Evolutionary conservation across 2,329 filamentous ascomycete species (phyloP), one percentile per base, ranked within the genome.

Genomic region (Diaporthe sp.): DNA sequence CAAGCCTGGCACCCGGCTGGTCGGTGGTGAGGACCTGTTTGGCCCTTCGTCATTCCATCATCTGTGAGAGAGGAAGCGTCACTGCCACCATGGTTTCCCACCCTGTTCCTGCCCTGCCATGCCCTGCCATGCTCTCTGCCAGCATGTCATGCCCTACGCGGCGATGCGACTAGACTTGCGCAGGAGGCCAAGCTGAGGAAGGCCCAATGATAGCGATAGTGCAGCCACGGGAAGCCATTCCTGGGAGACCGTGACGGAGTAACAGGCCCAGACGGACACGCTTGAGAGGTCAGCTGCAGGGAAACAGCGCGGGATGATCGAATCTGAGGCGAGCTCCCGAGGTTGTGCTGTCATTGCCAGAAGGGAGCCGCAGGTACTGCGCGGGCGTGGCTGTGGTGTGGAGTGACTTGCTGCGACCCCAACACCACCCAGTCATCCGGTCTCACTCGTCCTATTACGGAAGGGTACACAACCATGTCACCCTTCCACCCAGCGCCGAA

Each of bases 261-360:
- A 42, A 45, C 58, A 55, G 58, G 58, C 28, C 61, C 58, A 55
- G 42, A 52, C 8, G 33, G 69, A 72, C 42, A 64, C 55, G 68
- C 55, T 55, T 58, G 30, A 50, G 54, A 60, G 54, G 55, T 61
- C 57, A 61, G 45, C 57, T 58, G 69, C 68, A 68, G 13, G 15
- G 64, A 19, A 25, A 38, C 9, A 58, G 55, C 69, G 69, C 64
- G 69, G 69, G 55, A 71, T 60, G 57, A 52, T 38, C 33, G 33
- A 71, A 38, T 68, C 64, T 68, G 64, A 68, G 64, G 64, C 64
- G 64, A 68, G 64, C 47, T 50, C 64, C 64, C 64, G 64, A 68
- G 64, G 64, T 68, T 28, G 45, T 54, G 64, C 45, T 68, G 45
- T 17, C 45, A 25, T 30, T 68, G 64, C 45, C 64, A 68, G 45